Evolutionary conservation across 139 green algal species (phyloP).

Genomic region (Gonium pectorale): DNA sequence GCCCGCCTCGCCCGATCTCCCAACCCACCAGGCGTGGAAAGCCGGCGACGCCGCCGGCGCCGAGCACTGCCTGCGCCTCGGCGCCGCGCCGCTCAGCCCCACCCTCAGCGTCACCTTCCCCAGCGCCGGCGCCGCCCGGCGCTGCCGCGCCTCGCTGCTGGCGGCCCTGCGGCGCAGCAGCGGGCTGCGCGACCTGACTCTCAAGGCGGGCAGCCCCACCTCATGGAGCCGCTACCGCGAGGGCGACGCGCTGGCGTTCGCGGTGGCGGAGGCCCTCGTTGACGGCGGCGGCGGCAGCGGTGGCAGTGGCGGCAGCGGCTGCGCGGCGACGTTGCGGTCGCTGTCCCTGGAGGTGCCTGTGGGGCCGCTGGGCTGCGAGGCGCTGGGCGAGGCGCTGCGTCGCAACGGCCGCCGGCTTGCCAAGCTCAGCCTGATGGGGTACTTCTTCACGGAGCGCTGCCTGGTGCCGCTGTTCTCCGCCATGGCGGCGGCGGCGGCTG

Average conservation of each 20-base stretch:
- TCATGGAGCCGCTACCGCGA: neutral
- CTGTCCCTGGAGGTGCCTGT: neutral
- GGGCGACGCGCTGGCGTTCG: neutral
- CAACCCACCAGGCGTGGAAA: too few relatives aligned
- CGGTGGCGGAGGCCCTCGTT: neutral
- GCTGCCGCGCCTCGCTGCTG: neutral
- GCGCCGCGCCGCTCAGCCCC: neutral
- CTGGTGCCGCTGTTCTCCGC: neutral
- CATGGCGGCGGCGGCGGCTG: neutral
- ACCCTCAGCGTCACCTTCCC: neutral
- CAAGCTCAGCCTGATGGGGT: neutral
- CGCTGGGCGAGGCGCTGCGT: neutral
- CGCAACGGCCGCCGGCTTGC: neutral
- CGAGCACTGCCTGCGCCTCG: neutral
- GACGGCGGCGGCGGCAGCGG: too few relatives aligned
- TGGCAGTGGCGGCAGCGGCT: neutral
- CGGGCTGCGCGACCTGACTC: neutral
- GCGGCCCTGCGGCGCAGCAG: neutral
- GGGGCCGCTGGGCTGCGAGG: neutral
- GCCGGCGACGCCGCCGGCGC: too few relatives aligned
- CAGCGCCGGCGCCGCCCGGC: too few relatives aligned
- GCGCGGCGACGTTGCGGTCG: neutral
- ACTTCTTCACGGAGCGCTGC: neutral
- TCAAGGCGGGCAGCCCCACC: neutral
- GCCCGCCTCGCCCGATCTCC: too few relatives aligned